Evolutionary conservation across 2,329 filamentous ascomycete genomes (phyloP).

Genomic region (Aureobasidium melanogenum): DNA sequence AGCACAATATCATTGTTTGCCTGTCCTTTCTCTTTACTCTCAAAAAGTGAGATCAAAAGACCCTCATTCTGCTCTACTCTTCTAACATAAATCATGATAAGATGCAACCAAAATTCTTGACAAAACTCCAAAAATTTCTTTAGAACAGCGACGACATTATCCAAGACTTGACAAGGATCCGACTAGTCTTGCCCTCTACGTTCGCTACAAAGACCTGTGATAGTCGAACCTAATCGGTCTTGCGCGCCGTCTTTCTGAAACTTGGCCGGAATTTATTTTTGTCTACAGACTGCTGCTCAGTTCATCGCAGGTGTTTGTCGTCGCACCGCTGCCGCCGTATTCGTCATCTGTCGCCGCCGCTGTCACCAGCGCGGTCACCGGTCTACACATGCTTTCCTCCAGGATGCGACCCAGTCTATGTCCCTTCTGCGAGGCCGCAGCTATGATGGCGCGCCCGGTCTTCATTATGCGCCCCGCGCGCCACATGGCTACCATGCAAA

Average conservation of each 20-base stretch:
- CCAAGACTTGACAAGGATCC: background rate
- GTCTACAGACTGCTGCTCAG: background rate
- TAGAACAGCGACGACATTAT: no score
- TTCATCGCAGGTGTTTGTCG: background rate
- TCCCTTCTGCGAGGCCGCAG: constrained; percentile 33
- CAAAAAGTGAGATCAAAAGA: no score
- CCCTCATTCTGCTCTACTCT: no score
- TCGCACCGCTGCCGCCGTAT: background rate
- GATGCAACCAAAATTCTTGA: no score
- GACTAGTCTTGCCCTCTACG: background rate
- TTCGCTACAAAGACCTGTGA: background rate
- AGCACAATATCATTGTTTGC: background rate
- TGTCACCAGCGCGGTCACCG: background rate
- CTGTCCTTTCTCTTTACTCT: no score
- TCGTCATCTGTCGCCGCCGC: background rate
- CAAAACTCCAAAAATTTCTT: no score
- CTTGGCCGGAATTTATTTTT: no score
- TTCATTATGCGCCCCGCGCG: constrained; percentile 20
- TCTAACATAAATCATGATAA: no score
- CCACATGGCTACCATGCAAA: constrained; percentile 32
- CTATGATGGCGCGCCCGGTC: constrained; percentile 13
- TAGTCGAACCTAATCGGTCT: background rate
- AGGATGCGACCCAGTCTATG: constrained; percentile 20
- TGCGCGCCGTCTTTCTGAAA: no score
- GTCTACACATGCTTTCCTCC: background rate